Evolutionary conservation across 257 asterid species (phyloP).

Genomic region (Plantago major): DNA sequence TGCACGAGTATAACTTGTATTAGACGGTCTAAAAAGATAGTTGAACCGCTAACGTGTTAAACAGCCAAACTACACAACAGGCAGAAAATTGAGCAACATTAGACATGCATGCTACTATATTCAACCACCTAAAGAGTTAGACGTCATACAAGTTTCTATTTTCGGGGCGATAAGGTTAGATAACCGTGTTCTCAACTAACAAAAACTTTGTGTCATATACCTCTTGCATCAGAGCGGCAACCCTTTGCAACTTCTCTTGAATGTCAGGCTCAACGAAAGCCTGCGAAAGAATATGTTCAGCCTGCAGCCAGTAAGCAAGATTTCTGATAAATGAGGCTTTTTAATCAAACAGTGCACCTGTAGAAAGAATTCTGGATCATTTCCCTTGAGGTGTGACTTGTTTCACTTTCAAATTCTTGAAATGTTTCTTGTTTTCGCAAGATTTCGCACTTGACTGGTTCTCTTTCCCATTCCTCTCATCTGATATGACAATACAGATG

Average conservation of each 20-base stretch:
- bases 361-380: slow-evolving; percentile 61
- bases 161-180: no score
- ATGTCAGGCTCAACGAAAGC: slow-evolving; percentile 74
- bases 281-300: slow-evolving; percentile 26
- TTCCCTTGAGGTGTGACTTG: slow-evolving; percentile 38
- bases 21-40: no score
- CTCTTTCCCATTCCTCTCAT: slow-evolving; percentile 54
- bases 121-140: no score
- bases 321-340: slow-evolving; percentile 73
- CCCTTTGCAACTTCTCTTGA: slow-evolving; percentile 29
- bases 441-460: slow-evolving; percentile 38
- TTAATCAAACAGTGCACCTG: slow-evolving; percentile 40
- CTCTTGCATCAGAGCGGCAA: slow-evolving; percentile 70
- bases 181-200: neutral
- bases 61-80: no score
- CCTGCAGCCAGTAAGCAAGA: slow-evolving; percentile 78
- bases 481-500: slow-evolving; percentile 26
- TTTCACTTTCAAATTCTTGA: slow-evolving; percentile 27
- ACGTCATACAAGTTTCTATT: no score
- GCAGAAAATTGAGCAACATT: no score
- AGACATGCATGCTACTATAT: no score
- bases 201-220: slow-evolving; percentile 22
- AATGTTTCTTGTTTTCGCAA: slow-evolving; percentile 39
- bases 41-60: no score
- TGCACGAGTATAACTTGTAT: no score